These are phyloP conservation scores for Heliamphora pulchella DNA, from an alignment of 179 eudicot species.

Conservation along the genomic window DNA sequence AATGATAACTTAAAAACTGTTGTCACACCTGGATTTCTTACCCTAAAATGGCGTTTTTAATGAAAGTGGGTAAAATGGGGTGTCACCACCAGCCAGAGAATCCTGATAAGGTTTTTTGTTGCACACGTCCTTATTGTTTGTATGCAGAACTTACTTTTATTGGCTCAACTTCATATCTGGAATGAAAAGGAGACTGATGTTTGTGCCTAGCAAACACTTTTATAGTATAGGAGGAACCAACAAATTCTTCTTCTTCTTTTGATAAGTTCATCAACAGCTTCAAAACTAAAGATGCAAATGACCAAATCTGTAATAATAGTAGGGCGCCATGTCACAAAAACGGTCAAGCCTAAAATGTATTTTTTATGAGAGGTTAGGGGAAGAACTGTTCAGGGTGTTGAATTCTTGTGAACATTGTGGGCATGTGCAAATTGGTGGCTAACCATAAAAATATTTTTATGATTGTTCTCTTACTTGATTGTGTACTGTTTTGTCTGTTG, in stretches of 20 bases:
- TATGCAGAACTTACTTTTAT: too few species aligned
- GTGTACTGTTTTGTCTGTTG: too few species aligned
- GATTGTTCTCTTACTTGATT: not conserved
- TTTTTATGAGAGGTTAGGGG: not conserved
- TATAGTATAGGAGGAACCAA: too few species aligned
- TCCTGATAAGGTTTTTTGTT: not conserved
- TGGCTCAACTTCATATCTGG: too few species aligned
- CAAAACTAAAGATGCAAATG: not conserved
- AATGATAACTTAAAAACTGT: too few species aligned
- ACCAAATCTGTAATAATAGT: not conserved
- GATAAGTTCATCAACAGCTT: not conserved
- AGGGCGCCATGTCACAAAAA: not conserved
- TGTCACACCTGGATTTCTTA: too few species aligned
- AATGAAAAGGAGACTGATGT: not conserved
- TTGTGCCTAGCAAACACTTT: not conserved
- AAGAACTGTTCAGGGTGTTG: not conserved
- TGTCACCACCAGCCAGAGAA: not conserved
- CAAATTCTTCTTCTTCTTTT: too few species aligned
- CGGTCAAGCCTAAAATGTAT: not conserved
- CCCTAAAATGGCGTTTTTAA: too few species aligned
- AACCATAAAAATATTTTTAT: not conserved
- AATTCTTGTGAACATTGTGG: not conserved
- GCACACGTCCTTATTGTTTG: too few species aligned
- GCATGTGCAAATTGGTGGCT: not conserved
- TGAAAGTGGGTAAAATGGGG: too few species aligned